Base-by-base conservation (phyloP, 257 asterid genomes). In the Plantago major region DNA sequence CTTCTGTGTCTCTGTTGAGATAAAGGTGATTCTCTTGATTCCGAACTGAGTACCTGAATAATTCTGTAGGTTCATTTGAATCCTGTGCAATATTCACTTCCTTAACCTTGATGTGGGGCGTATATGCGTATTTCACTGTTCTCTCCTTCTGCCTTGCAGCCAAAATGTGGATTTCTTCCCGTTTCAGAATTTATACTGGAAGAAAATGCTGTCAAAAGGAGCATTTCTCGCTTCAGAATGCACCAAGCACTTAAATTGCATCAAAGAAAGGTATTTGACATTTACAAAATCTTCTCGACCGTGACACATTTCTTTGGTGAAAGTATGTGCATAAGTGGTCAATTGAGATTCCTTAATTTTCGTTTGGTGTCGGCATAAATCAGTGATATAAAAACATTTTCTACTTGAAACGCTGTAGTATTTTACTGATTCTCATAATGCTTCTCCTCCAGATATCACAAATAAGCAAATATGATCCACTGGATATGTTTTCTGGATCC, bases 131-230 rank as follows among this genome's bases (percentile, higher is more conserved):
- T 58, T 51, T 47, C 50, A 49, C 67, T 45, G 15, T 18, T 48
- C 58, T 67, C 54, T 51, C 26, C 2, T 22, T 22, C 26, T 66
- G 49, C 59, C 8, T 56, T 52, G 78, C 87, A 91, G 99, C 99
- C 99, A 55, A 93, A 93, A 75, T 77, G 91, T 60, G 97, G 97
- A 68, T 84, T 85, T 67, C 88, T 89, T 78, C 94, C 99, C 3
- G 49, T 37, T 46, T 85, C 99, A 19, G 79, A 89, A 73, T 93
- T 80, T 67, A 89, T 93, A 45, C 73, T 81, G 8, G 83, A 84
- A 73, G 82, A 73, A 66, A 87, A 83, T 73, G 87, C 78, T 2
- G 73, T 87, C 9, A 87, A 93, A 79, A 87, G 64, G 78, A 85
- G 85, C 22, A 63, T 71, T 42, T 58, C 84, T 71, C 96, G 99